phyloP scores from a whole-genome alignment of 345 rosid species.

The Eucalyptus regnans region DNA sequence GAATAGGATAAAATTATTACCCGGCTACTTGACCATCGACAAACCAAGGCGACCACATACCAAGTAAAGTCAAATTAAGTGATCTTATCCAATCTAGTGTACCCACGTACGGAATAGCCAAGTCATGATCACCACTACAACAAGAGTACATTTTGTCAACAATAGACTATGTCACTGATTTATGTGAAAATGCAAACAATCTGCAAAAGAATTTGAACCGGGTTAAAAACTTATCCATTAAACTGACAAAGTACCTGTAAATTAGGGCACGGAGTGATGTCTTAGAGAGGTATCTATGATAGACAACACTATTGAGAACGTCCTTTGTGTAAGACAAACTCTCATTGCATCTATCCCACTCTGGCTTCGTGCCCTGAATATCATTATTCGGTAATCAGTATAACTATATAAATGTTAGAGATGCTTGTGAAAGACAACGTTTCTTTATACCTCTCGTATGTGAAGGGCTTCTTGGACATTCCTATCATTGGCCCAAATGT shows the following conservation, averaged over 20 bases:
- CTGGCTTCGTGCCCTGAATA: not conserved
- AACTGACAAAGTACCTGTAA: not conserved
- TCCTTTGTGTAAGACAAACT: not conserved
- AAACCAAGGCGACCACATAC: not conserved
- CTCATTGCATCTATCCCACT: not conserved
- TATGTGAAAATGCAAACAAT: too few relatives aligned
- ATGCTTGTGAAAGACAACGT: not conserved
- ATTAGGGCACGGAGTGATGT: not conserved
- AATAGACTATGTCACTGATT: not conserved
- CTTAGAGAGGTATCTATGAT: not conserved
- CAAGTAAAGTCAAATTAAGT: not conserved
- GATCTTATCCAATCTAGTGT: not conserved
- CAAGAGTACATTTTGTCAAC: not conserved
- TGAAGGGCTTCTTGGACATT: slow-evolving; percentile 16
- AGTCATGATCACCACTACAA: not conserved
- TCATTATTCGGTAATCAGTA: too few relatives aligned
- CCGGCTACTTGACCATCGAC: not conserved
- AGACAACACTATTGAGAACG: not conserved
- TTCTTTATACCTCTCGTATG: slow-evolving; percentile 7
- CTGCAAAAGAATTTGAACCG: not conserved
- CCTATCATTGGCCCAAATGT: slow-evolving; percentile 18
- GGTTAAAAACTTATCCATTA: not conserved
- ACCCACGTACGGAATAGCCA: not conserved
- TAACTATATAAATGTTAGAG: not conserved
- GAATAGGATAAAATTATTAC: not conserved